Conservation (phyloP, 441 rosid genomes). For the Codiaeum variegatum region DNA sequence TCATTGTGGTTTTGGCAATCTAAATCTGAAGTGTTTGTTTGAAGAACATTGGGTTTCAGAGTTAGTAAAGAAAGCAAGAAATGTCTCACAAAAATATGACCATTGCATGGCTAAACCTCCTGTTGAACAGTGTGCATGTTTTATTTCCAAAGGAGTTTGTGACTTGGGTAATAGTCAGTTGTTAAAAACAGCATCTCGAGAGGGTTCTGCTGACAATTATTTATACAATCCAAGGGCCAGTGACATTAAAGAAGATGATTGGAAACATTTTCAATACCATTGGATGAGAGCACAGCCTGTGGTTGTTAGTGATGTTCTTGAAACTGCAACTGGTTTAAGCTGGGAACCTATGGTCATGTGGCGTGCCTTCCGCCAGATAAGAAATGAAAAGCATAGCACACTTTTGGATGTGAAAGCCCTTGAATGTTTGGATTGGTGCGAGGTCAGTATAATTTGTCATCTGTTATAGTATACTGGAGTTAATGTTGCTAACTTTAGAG, state of each 20-base stretch:
- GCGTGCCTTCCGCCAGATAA: conserved; percentile 75
- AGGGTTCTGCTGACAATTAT: conserved; percentile 56
- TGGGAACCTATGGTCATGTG: conserved; percentile 96
- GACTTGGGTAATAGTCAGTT: conserved; percentile 25
- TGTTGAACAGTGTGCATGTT: conserved; percentile 44
- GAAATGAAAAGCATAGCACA: conserved; percentile 30
- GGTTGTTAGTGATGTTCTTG: conserved; percentile 68
- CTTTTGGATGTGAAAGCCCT: conserved; percentile 53
- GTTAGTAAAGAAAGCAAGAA: conserved; percentile 53
- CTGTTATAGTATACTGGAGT: not conserved
- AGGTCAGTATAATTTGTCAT: conserved; percentile 49
- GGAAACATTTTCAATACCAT: conserved; percentile 73
- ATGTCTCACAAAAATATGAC: conserved; percentile 22
- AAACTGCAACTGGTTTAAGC: conserved; percentile 68
- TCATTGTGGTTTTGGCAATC: conserved; percentile 47
- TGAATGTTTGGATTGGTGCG: conserved; percentile 72
- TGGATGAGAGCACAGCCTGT: conserved; percentile 88
- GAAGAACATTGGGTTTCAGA: conserved; percentile 38
- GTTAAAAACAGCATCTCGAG: conserved; percentile 66
- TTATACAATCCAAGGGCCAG: conserved; percentile 57
- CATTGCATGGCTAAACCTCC: conserved; percentile 18
- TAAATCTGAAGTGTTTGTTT: conserved; percentile 52
- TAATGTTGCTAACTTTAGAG: not conserved
- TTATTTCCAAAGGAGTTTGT: conserved; percentile 30
- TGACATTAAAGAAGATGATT: conserved; percentile 42